phyloP scores from a whole-genome alignment of 1,284 basidiomycete species.

The Cryptococcus deneoformans region DNA sequence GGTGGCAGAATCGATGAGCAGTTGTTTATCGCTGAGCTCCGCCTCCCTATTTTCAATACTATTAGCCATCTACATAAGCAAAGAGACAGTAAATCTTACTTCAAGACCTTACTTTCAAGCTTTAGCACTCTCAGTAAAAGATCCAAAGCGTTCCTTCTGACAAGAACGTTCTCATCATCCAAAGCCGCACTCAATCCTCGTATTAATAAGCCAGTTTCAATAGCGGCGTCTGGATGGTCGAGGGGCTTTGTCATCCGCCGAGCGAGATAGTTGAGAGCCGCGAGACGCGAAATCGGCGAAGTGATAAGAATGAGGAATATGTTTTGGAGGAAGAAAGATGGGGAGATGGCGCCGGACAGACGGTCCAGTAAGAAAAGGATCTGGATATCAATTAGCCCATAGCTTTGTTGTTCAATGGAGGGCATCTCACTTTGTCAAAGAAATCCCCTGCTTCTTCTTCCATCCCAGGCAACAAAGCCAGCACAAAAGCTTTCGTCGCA shows the following conservation, averaged over 20 bases:
- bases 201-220: slow-evolving; percentile 88
- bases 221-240: slow-evolving; percentile 49
- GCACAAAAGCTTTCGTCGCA: slow-evolving; percentile 87
- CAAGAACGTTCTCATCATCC: slow-evolving; percentile 84
- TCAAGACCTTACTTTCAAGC: slow-evolving; percentile 67
- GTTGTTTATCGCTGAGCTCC: slow-evolving; percentile 61
- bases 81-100: slow-evolving; percentile 41
- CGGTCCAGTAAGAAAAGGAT: slow-evolving; percentile 79
- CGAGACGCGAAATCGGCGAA: slow-evolving; percentile 77
- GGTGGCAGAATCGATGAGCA: slow-evolving; percentile 73
- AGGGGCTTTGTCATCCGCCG: slow-evolving; percentile 62
- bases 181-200: slow-evolving; percentile 84
- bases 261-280: slow-evolving; percentile 82
- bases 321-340: slow-evolving; percentile 90
- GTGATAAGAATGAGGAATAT: slow-evolving; percentile 92
- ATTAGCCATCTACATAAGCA: background rate
- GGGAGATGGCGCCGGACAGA: slow-evolving; percentile 75
- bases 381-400: slow-evolving; percentile 47
- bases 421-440: slow-evolving; percentile 75
- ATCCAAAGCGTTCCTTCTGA: slow-evolving; percentile 77
- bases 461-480: slow-evolving; percentile 87
- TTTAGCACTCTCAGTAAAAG: slow-evolving; percentile 71
- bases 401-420: background rate
- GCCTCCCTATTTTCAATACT: slow-evolving; percentile 37
- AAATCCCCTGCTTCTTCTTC: slow-evolving; percentile 97